phyloP scores from a whole-genome alignment of 345 rosid species.

The Bruguiera parviflora region DNA sequence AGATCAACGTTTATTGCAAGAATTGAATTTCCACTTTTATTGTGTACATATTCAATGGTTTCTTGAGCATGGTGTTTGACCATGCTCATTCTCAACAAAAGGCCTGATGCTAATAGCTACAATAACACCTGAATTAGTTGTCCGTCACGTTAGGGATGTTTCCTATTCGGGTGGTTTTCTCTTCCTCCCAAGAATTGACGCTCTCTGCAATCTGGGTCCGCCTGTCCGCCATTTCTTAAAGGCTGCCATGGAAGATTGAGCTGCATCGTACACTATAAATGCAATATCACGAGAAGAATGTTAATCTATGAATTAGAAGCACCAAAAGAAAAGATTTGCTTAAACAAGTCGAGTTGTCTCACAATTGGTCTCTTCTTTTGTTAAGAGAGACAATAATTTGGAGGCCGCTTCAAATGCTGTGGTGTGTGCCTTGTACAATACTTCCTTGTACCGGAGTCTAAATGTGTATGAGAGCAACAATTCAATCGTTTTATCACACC shows the following conservation, averaged over 20 bases:
- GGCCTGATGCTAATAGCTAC: background rate
- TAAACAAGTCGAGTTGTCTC: slow-evolving; percentile 26
- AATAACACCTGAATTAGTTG: background rate
- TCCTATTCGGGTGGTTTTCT: slow-evolving; percentile 47
- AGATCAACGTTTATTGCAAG: too few species aligned
- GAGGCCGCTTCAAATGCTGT: slow-evolving; percentile 54
- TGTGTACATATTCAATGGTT: background rate
- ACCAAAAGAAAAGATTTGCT: slow-evolving; percentile 4
- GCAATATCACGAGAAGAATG: background rate
- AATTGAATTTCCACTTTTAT: too few species aligned
- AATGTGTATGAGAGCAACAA: slow-evolving; percentile 67
- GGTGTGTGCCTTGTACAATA: slow-evolving; percentile 72
- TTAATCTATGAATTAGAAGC: background rate
- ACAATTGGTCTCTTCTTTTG: slow-evolving; percentile 72
- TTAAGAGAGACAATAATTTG: slow-evolving; percentile 49
- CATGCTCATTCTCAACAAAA: background rate
- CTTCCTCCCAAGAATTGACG: slow-evolving; percentile 86
- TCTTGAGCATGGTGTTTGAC: background rate
- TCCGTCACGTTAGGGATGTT: slow-evolving; percentile 2
- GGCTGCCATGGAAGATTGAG: slow-evolving; percentile 63
- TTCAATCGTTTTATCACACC: slow-evolving; percentile 66
- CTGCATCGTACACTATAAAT: slow-evolving; percentile 71
- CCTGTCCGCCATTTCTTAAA: slow-evolving; percentile 83
- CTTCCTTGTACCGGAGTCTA: slow-evolving; percentile 68
- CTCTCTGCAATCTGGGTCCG: slow-evolving; percentile 79